These are phyloP conservation scores for Zoysia japonica DNA, from an alignment of 176 grass and related monocot genomes.

Conservation along the genomic window DNA sequence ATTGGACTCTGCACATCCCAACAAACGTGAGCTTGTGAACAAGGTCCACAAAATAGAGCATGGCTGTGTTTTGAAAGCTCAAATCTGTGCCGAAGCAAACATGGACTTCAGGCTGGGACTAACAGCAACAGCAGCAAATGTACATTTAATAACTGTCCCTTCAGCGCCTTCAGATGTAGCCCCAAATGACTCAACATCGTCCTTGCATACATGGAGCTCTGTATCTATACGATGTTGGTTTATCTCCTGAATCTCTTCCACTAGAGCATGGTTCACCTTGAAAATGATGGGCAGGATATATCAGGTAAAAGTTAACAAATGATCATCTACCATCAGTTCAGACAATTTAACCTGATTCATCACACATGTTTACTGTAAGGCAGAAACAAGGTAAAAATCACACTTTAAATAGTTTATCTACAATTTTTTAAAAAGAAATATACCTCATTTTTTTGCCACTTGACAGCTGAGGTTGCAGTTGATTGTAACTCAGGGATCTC, in stretches of 20 bases:
- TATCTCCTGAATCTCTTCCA: slow-evolving; percentile 89
- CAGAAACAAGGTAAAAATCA: neutral
- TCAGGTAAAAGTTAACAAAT: slow-evolving; percentile 24
- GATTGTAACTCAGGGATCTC: slow-evolving; percentile 77
- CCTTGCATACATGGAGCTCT: slow-evolving; percentile 74
- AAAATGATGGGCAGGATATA: slow-evolving; percentile 31
- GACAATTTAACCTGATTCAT: neutral
- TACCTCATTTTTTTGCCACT: slow-evolving; percentile 80
- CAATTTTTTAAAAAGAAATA: slow-evolving; percentile 18
- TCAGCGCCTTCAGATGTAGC: slow-evolving; percentile 58
- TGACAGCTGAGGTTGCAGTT: slow-evolving; percentile 76
- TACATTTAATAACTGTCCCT: slow-evolving; percentile 91
- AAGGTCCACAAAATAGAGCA: neutral
- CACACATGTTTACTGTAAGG: neutral
- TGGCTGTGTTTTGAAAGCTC: slow-evolving; percentile 30
- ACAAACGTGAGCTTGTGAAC: slow-evolving; percentile 19
- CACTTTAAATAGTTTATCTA: slow-evolving; percentile 7
- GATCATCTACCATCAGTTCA: neutral
- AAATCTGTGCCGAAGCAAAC: slow-evolving; percentile 84
- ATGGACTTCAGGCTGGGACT: slow-evolving; percentile 85
- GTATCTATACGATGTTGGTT: slow-evolving; percentile 88
- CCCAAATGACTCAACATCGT: slow-evolving; percentile 60
- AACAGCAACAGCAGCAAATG: slow-evolving; percentile 78
- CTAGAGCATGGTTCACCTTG: slow-evolving; percentile 73
- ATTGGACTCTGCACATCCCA: slow-evolving; percentile 76